Conservation (phyloP, 1,139 yeast species). For the Pichia norvegensis region DNA sequence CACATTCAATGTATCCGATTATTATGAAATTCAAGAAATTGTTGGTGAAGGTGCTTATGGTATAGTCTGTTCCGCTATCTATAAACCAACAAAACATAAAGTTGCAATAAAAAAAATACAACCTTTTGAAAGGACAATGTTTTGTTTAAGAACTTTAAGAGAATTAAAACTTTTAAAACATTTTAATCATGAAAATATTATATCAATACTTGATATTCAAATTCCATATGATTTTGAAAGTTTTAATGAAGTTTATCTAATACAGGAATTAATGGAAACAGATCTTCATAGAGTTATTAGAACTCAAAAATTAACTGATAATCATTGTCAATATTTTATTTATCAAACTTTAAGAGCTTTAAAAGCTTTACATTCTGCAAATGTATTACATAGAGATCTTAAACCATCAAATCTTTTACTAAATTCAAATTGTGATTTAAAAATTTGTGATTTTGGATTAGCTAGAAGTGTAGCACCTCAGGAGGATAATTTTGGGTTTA, state of each 20-base stretch:
- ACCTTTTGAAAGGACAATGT: conserved; percentile 89
- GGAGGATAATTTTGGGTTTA: conserved; percentile 36
- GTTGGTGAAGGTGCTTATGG: conserved; percentile 99
- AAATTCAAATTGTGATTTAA: conserved; percentile 88
- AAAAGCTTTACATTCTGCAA: conserved; percentile 56
- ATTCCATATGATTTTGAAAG: conserved; percentile 69
- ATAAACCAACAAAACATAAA: conserved; percentile 77
- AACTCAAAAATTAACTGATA: conserved; percentile 47
- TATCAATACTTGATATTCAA: conserved; percentile 84
- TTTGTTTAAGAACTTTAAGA: conserved; percentile 81
- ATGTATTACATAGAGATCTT: conserved; percentile 81
- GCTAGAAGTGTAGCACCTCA: conserved; percentile 35
- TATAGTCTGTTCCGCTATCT: conserved; percentile 86
- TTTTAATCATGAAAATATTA: conserved; percentile 87
- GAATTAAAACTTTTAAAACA: conserved; percentile 84
- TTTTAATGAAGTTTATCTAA: conserved; percentile 60
- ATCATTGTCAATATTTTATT: conserved; percentile 60
- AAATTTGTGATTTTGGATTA: conserved; percentile 54
- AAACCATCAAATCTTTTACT: conserved; percentile 84
- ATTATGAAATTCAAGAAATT: conserved; percentile 74
- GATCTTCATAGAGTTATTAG: conserved; percentile 55
- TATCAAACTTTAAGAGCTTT: conserved; percentile 60
- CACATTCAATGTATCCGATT: conserved; percentile 78
- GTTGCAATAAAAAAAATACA: conserved; percentile 94
- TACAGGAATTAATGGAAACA: conserved; percentile 67